Percentiles rank a stretch among this genome's conserved stretches.
These are phyloP conservation scores for Magnusiomyces magnusii DNA, from an alignment of 1,139 yeast genomes.

Conservation along the genomic window DNA sequence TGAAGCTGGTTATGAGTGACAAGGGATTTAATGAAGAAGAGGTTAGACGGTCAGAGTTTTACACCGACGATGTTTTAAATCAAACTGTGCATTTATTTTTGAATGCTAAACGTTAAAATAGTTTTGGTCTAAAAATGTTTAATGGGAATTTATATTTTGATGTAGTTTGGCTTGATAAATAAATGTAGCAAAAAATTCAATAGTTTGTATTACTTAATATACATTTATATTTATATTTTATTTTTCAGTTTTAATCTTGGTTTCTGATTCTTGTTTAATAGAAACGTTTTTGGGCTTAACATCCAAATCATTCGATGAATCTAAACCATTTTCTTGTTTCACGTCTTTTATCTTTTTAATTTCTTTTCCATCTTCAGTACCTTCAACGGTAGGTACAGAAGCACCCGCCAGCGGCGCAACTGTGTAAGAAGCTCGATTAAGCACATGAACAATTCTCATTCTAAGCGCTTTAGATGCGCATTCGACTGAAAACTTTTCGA, in stretches of 20 bases:
- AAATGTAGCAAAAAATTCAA: too few relatives aligned
- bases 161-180: not conserved
- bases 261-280: not conserved
- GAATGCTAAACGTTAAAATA: slow-evolving; percentile 22
- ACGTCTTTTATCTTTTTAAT: not conserved
- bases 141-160: not conserved
- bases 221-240: too few relatives aligned
- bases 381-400: not conserved
- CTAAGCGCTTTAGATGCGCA: slow-evolving; percentile 71
- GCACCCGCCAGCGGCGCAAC: slow-evolving; percentile 65
- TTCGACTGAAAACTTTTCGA: slow-evolving; percentile 55
- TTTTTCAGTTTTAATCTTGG: not conserved
- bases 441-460: slow-evolving; percentile 75
- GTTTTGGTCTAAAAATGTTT: not conserved
- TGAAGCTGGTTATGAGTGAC: slow-evolving; percentile 73
- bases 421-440: slow-evolving; percentile 67
- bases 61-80: slow-evolving; percentile 63
- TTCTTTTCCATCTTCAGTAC: not conserved
- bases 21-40: slow-evolving; percentile 87
- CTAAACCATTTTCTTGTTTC: not conserved
- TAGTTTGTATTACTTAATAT: too few relatives aligned
- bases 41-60: slow-evolving; percentile 76
- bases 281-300: not conserved
- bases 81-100: slow-evolving; percentile 72
- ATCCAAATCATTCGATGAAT: not conserved